Evolutionary conservation across 495 filamentous ascomycete species (phyloP).

Genomic region (Cairneyella variabilis): DNA sequence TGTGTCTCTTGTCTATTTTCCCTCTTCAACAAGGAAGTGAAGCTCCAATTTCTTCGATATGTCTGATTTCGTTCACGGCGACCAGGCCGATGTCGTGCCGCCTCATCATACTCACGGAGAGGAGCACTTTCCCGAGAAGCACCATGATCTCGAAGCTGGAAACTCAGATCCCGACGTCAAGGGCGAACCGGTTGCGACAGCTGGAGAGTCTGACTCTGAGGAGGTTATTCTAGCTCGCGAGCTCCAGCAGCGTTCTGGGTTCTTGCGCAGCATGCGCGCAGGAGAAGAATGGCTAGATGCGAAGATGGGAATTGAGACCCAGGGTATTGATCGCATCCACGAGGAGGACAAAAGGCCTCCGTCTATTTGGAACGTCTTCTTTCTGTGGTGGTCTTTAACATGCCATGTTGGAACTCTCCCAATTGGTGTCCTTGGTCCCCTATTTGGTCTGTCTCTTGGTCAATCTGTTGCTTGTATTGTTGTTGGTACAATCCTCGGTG

Average conservation of each 20-base stretch:
- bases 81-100: constrained; percentile 14
- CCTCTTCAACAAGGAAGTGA: background rate
- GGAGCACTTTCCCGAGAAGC: too few species aligned
- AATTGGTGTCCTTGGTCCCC: constrained; percentile 43
- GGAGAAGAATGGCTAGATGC: constrained; percentile 46
- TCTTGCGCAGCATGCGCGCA: constrained; percentile 30
- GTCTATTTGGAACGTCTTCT: constrained; percentile 32
- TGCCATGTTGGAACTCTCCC: constrained; percentile 54
- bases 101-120: constrained; percentile 14
- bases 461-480: constrained; percentile 50
- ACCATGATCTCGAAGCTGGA: constrained; percentile 10
- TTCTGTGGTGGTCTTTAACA: constrained; percentile 46
- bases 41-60: constrained; percentile 6
- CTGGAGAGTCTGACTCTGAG: background rate
- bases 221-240: constrained; percentile 21
- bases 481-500: constrained; percentile 43
- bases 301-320: constrained; percentile 51
- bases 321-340: constrained; percentile 46
- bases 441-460: constrained; percentile 44
- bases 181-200: background rate
- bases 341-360: constrained; percentile 42
- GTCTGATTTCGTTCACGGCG: constrained; percentile 26
- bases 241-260: constrained; percentile 13
- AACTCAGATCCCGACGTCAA: background rate
- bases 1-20: background rate